A percentile compares a stretch with the other conserved stretches of the same genome.
These are phyloP conservation scores for Spergularia azorica DNA, from an alignment of 179 eudicot species.

Conservation along the genomic window DNA sequence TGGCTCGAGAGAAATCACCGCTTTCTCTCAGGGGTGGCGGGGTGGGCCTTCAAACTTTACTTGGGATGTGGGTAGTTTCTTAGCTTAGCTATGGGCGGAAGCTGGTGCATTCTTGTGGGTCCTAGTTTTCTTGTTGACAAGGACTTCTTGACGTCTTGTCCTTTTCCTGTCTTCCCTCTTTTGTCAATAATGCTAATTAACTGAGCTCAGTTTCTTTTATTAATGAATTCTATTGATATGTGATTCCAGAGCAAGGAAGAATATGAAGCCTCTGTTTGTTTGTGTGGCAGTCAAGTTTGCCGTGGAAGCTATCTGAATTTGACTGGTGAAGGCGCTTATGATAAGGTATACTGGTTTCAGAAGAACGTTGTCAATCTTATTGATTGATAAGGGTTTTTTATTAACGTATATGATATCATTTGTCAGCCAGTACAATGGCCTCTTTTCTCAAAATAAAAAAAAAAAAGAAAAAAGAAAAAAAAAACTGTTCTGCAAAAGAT, in stretches of 20 bases:
- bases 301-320: slow-evolving; percentile 97
- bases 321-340: slow-evolving; percentile 92
- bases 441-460: background rate
- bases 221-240: slow-evolving; percentile 13
- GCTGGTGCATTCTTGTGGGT: too few species aligned
- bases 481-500: slow-evolving; percentile 1
- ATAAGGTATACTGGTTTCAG: slow-evolving; percentile 57
- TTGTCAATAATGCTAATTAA: background rate
- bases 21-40: too few species aligned
- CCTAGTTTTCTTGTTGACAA: too few species aligned
- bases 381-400: background rate
- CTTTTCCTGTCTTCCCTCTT: background rate
- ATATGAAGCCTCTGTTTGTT: slow-evolving; percentile 94
- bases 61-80: too few species aligned
- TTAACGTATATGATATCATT: background rate
- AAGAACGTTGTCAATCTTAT: slow-evolving; percentile 1
- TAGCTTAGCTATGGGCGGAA: too few species aligned
- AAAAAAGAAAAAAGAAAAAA: too few species aligned
- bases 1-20: too few species aligned
- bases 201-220: background rate
- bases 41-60: too few species aligned
- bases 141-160: background rate
- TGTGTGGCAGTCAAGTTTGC: slow-evolving; percentile 97
- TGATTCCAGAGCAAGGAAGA: slow-evolving; percentile 88
- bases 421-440: background rate